Percentiles rank a stretch among this genome's conserved stretches.
phyloP scores from a whole-genome alignment of 2,329 filamentous ascomycete genomes.

The Phyllachora maydis region DNA sequence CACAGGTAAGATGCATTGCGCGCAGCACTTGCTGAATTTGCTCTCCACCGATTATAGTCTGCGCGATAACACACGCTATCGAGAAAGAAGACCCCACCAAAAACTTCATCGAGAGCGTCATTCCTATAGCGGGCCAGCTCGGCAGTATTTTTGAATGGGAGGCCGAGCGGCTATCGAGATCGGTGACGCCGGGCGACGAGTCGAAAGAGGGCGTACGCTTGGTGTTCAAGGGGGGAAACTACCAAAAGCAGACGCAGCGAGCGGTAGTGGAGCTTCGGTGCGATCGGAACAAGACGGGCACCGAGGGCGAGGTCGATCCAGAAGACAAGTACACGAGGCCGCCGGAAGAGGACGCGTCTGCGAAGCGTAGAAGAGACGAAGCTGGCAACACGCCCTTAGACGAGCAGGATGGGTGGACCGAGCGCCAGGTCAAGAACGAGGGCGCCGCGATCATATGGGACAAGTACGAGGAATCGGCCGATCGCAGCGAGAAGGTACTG shows the following conservation, averaged over 20 bases:
- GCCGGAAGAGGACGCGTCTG: conserved; percentile 3
- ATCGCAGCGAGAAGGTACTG: conserved; percentile 1
- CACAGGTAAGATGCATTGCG: too few species aligned
- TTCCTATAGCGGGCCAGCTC: not conserved
- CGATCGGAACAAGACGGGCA: conserved; percentile 48
- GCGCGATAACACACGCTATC: too few species aligned
- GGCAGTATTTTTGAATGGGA: conserved; percentile 35
- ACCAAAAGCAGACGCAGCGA: conserved; percentile 38
- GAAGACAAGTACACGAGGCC: conserved; percentile 28
- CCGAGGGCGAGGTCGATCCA: conserved; percentile 45
- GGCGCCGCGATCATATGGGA: conserved; percentile 53
- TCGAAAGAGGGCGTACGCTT: conserved; percentile 53
- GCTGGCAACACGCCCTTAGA: conserved; percentile 10
- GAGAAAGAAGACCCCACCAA: too few species aligned
- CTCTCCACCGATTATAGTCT: too few species aligned
- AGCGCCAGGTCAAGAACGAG: conserved; percentile 30
- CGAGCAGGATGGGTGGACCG: conserved; percentile 14
- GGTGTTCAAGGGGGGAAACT: conserved; percentile 40
- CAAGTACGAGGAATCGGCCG: conserved; percentile 25
- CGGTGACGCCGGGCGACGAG: conserved; percentile 40
- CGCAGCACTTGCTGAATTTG: too few species aligned
- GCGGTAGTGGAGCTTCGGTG: conserved; percentile 77
- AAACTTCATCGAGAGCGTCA: too few species aligned
- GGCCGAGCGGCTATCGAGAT: conserved; percentile 42
- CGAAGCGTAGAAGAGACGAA: conserved; percentile 3